Evolutionary conservation across 1,284 basidiomycete species (phyloP).

Genomic region (Fomitiporia mediterranea): DNA sequence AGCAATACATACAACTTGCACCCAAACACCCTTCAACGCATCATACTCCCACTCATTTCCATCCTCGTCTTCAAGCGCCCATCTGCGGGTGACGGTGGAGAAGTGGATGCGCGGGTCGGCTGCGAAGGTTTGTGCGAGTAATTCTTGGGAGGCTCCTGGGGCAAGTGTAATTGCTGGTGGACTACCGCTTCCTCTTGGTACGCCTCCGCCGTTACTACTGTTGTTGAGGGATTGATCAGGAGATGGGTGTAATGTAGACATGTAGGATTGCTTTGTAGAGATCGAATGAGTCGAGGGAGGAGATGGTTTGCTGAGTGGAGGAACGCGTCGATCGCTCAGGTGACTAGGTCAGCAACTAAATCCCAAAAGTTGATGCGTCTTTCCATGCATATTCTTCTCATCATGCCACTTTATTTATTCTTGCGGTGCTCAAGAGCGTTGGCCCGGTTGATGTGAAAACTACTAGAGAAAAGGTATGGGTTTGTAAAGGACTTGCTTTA

Average conservation of each 20-base stretch:
- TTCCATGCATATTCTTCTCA: no score
- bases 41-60: slow-evolving; percentile 90
- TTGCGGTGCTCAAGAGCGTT: no score
- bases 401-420: no score
- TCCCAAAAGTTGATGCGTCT: slow-evolving; percentile 18
- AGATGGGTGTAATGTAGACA: no score
- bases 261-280: no score
- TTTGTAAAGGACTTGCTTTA: no score
- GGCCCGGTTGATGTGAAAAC: no score
- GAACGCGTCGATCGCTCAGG: slow-evolving; percentile 10
- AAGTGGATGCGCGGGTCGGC: slow-evolving; percentile 78
- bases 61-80: slow-evolving; percentile 87
- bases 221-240: neutral
- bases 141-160: slow-evolving; percentile 47
- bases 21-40: slow-evolving; percentile 66
- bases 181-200: no score
- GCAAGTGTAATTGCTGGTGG: slow-evolving; percentile 28
- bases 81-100: slow-evolving; percentile 71
- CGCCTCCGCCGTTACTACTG: neutral
- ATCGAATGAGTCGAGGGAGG: no score
- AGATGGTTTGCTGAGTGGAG: no score
- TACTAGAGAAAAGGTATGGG: no score
- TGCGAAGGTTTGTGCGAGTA: slow-evolving; percentile 64
- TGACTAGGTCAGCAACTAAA: no score
- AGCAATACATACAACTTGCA: slow-evolving; percentile 64